Percentiles rank a stretch among this genome's conserved stretches.
These are phyloP conservation scores for Neltuma alba DNA, from an alignment of 306 rosid genomes.

Conservation along the genomic window DNA sequence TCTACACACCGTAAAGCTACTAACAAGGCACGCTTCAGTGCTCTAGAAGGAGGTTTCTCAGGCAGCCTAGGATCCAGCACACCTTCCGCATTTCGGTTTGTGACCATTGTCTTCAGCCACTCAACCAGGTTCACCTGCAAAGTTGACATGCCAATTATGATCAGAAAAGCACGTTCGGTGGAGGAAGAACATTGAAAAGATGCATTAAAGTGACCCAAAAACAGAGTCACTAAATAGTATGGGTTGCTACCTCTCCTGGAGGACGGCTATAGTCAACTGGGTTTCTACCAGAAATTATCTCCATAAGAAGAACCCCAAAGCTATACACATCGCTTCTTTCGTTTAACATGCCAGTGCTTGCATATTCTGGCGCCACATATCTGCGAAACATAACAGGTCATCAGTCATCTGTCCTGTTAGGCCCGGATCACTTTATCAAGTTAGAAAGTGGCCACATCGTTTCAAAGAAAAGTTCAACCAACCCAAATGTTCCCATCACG, in stretches of 20 bases:
- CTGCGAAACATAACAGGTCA: conserved; percentile 37
- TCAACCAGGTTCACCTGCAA: conserved; percentile 72
- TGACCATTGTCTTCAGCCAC: conserved; percentile 81
- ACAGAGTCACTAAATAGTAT: background rate
- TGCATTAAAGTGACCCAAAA: background rate
- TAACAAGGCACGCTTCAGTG: conserved; percentile 67
- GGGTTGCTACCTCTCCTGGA: conserved; percentile 17
- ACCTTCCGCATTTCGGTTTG: conserved; percentile 71
- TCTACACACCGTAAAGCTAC: conserved; percentile 75
- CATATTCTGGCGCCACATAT: conserved; percentile 86
- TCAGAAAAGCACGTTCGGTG: background rate
- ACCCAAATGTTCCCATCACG: conserved; percentile 94
- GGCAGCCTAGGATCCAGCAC: conserved; percentile 76
- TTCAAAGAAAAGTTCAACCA: conserved; percentile 27
- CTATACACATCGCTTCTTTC: conserved; percentile 86
- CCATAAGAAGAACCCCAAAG: conserved; percentile 75
- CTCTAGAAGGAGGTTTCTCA: conserved; percentile 65
- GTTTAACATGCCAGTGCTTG: conserved; percentile 73
- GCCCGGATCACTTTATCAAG: background rate
- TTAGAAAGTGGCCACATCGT: conserved; percentile 2
- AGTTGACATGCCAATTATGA: background rate
- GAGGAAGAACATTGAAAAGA: background rate
- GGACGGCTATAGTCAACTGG: conserved; percentile 81
- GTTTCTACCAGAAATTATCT: conserved; percentile 77
- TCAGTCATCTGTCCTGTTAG: background rate